Conservation (phyloP, 768 basidiomycete species). For the Kwoniella europaea region DNA sequence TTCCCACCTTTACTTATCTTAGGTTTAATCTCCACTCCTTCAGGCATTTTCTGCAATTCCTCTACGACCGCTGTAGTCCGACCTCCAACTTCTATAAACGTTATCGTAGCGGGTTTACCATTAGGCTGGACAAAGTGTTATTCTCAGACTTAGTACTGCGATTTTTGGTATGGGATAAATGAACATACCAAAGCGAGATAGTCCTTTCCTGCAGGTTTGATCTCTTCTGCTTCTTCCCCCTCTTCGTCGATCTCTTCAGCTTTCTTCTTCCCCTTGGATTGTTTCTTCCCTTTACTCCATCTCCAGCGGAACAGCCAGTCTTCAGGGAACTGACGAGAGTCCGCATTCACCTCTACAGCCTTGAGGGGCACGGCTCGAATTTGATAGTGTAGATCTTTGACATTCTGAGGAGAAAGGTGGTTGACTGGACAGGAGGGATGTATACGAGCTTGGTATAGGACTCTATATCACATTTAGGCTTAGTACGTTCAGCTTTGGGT, state of each 20-base stretch:
- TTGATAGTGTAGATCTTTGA: constrained; percentile 64
- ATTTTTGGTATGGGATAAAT: not conserved
- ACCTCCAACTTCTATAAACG: constrained; percentile 76
- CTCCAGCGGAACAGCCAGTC: constrained; percentile 57
- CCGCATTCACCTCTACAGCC: constrained; percentile 73
- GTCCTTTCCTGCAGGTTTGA: constrained; percentile 39
- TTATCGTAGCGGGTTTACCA: constrained; percentile 72
- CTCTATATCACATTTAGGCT: constrained; percentile 59
- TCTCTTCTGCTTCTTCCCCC: constrained; percentile 36
- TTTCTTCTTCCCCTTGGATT: constrained; percentile 31
- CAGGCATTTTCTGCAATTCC: constrained; percentile 65
- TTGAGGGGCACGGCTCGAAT: constrained; percentile 66
- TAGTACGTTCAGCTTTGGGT: constrained; percentile 58
- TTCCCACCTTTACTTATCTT: constrained; percentile 47
- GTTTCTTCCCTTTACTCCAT: constrained; percentile 56
- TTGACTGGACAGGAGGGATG: constrained; percentile 74
- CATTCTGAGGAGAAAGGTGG: constrained; percentile 63
- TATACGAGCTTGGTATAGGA: constrained; percentile 73
- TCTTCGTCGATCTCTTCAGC: constrained; percentile 26
- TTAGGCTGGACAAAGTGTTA: constrained; percentile 62
- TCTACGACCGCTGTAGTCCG: constrained; percentile 74
- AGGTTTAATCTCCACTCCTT: constrained; percentile 53
- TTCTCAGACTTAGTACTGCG: not conserved
- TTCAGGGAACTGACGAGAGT: constrained; percentile 69
- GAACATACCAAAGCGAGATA: constrained; percentile 43